These are phyloP conservation scores for Orbilia blumenaviensis DNA, from an alignment of 2,329 filamentous ascomycete species.

Conservation along the genomic window DNA sequence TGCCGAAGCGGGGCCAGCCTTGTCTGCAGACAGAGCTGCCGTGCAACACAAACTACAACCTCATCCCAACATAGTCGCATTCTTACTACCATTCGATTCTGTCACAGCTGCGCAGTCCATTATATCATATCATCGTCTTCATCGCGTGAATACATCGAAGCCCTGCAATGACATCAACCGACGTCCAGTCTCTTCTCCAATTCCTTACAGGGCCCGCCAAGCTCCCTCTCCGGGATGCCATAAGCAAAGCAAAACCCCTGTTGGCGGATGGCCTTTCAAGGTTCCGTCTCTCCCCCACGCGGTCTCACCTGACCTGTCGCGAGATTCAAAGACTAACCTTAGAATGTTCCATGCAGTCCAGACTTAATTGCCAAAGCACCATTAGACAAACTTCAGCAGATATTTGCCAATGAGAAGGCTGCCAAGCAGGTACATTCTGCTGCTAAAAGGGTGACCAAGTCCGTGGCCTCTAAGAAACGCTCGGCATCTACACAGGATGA, in stretches of 20 bases:
- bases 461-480: conserved; percentile 36
- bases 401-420: conserved; percentile 38
- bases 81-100: not conserved
- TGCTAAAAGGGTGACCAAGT: conserved; percentile 33
- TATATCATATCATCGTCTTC: conserved; percentile 32
- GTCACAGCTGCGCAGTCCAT: not conserved
- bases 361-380: conserved; percentile 40
- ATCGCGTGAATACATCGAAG: not conserved
- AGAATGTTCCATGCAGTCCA: not conserved
- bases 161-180: conserved; percentile 29
- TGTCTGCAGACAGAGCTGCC: not conserved
- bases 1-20: conserved; percentile 2
- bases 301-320: not conserved
- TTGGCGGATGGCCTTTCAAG: conserved; percentile 33
- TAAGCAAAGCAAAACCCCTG: conserved; percentile 44
- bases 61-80: conserved; percentile 34
- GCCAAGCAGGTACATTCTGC: conserved; percentile 50
- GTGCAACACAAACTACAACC: conserved; percentile 29
- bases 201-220: conserved; percentile 42
- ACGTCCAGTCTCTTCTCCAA: conserved; percentile 39
- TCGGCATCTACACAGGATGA: conserved; percentile 10
- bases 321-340: not conserved
- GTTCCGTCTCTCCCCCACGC: conserved; percentile 3
- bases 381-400: conserved; percentile 23
- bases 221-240: conserved; percentile 37